A percentile compares a stretch with the other conserved stretches of the same genome.
Evolutionary conservation across 2,329 filamentous ascomycete species (phyloP).

Genomic region (Aspergillus sp.): DNA sequence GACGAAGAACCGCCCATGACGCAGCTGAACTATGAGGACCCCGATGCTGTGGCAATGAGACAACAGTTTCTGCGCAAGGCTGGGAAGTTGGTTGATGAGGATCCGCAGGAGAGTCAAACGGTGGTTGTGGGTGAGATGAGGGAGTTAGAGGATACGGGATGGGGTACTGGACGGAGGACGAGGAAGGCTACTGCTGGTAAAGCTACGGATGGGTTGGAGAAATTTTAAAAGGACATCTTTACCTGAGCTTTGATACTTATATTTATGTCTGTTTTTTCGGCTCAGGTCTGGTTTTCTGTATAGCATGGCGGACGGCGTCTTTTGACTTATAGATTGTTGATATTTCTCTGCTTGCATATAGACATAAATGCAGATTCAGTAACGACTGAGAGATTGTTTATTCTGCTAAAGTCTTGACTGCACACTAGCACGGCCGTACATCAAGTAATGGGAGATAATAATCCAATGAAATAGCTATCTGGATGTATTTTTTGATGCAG

Average conservation of each 20-base stretch:
- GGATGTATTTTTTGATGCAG: neutral
- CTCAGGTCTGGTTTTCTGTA: neutral
- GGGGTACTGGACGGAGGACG: conserved; percentile 29
- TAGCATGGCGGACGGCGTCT: conserved; percentile 2
- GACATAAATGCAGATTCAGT: neutral
- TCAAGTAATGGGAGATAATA: neutral
- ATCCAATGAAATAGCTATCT: neutral
- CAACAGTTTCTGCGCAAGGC: conserved; percentile 44
- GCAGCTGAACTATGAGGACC: conserved; percentile 42
- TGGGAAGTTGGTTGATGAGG: conserved; percentile 35
- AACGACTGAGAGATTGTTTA: neutral
- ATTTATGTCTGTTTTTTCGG: neutral
- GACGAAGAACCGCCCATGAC: conserved; percentile 36
- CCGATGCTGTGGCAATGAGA: conserved; percentile 48
- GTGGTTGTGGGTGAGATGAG: conserved; percentile 22
- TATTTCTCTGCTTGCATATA: neutral
- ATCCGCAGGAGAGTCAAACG: conserved; percentile 8
- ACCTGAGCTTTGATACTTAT: conserved; percentile 1
- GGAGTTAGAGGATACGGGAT: conserved; percentile 27
- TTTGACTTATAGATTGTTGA: neutral
- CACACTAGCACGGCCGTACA: no score
- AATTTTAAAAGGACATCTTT: no score
- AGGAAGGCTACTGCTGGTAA: conserved; percentile 19
- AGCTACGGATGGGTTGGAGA: conserved; percentile 9
- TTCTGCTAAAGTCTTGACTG: no score